Evolutionary conservation across 2,329 filamentous ascomycete genomes (phyloP).

Genomic region (Scopulariopsis brevicaulis): DNA sequence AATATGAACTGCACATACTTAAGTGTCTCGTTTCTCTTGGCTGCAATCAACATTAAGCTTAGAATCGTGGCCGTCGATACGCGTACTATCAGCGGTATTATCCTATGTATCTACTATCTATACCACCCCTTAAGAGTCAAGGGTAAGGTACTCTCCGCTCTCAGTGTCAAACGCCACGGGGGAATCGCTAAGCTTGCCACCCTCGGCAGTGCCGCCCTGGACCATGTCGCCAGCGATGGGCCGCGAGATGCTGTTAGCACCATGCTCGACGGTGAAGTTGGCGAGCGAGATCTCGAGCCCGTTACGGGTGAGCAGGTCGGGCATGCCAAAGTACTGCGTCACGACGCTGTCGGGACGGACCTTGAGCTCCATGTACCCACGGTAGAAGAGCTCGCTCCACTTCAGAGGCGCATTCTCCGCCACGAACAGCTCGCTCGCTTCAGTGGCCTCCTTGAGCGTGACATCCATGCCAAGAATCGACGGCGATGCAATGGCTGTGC

Average conservation of each 20-base stretch:
- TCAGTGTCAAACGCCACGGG: conserved; percentile 38
- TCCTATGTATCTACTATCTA: too few relatives aligned
- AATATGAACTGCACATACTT: too few relatives aligned
- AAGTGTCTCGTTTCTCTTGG: too few relatives aligned
- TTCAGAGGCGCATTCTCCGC: conserved; percentile 50
- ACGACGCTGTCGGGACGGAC: conserved; percentile 43
- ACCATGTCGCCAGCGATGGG: conserved; percentile 27
- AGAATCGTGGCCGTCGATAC: too few relatives aligned
- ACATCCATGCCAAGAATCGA: conserved; percentile 32
- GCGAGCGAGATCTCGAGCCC: conserved; percentile 54
- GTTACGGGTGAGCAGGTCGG: conserved; percentile 38
- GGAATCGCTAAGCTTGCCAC: conserved; percentile 25
- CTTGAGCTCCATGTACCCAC: conserved; percentile 59
- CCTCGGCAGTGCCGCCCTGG: conserved; percentile 44
- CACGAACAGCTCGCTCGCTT: conserved; percentile 30
- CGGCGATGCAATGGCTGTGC: conserved; percentile 52
- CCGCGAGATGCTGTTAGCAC: conserved; percentile 43
- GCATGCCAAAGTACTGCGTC: conserved; percentile 49
- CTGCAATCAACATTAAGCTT: too few relatives aligned
- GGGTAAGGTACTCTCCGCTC: conserved; percentile 7
- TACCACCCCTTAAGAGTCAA: not conserved
- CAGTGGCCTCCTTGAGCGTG: conserved; percentile 37
- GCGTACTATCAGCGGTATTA: too few relatives aligned
- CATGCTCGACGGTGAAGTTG: conserved; percentile 56
- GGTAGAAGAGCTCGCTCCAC: conserved; percentile 64